Conservation (phyloP, 2,329 filamentous ascomycete species). For the Calonectria pauciramosa region DNA sequence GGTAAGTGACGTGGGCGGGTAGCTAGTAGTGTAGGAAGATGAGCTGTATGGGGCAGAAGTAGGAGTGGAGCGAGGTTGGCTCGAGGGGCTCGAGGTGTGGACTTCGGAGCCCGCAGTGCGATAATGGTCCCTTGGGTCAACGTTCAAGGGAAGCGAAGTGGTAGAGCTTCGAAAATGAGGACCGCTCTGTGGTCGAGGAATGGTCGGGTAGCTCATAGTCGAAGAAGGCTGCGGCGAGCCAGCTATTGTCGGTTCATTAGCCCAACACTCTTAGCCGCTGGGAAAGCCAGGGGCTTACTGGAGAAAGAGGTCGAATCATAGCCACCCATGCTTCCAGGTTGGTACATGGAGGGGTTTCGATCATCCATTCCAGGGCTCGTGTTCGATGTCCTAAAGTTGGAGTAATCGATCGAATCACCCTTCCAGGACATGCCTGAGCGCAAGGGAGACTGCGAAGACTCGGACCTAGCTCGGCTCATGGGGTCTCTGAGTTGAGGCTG, state of each 20-base stretch:
- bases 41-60: slow-evolving; percentile 57
- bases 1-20: slow-evolving; percentile 67
- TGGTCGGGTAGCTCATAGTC: slow-evolving; percentile 62
- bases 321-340: slow-evolving; percentile 61
- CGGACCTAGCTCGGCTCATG: slow-evolving; percentile 68
- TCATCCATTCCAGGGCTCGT: slow-evolving; percentile 62
- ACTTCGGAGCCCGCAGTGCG: slow-evolving; percentile 49
- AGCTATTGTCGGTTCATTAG: slow-evolving; percentile 51
- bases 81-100: slow-evolving; percentile 27
- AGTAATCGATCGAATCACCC: slow-evolving; percentile 70
- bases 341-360: slow-evolving; percentile 65
- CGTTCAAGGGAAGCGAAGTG: slow-evolving; percentile 59
- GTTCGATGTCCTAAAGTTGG: slow-evolving; percentile 61
- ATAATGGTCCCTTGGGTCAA: slow-evolving; percentile 62
- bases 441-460: slow-evolving; percentile 70
- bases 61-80: slow-evolving; percentile 38
- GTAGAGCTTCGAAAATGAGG: slow-evolving; percentile 66
- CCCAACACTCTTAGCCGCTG: not conserved
- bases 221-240: slow-evolving; percentile 64
- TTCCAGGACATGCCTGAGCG: slow-evolving; percentile 75
- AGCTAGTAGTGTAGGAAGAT: slow-evolving; percentile 64
- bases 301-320: slow-evolving; percentile 68
- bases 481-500: slow-evolving; percentile 72
- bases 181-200: slow-evolving; percentile 59
- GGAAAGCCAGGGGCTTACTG: slow-evolving; percentile 54